A percentile compares a stretch with the other conserved stretches of the same genome.
phyloP scores from a whole-genome alignment of 2,329 filamentous ascomycete species.

The Aspergillus versicolor region DNA sequence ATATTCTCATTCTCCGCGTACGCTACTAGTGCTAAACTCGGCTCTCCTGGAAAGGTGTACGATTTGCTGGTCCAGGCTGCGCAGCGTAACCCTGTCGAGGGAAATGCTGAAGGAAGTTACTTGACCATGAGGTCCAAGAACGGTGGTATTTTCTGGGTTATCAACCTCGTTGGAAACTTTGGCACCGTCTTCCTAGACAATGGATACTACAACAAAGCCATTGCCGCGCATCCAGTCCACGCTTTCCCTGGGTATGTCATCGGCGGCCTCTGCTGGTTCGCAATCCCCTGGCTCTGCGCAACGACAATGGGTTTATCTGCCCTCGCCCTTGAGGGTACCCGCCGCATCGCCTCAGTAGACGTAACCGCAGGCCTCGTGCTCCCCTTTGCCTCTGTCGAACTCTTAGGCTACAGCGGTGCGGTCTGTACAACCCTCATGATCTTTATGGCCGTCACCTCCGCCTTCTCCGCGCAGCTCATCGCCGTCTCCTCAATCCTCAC shows the following conservation, averaged over 20 bases:
- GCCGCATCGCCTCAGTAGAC: slow-evolving; percentile 70
- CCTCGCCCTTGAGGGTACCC: slow-evolving; percentile 73
- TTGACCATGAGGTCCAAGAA: slow-evolving; percentile 80
- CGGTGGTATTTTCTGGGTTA: slow-evolving; percentile 86
- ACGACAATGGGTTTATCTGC: slow-evolving; percentile 85
- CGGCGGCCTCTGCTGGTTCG: slow-evolving; percentile 86
- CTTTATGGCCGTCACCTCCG: slow-evolving; percentile 87
- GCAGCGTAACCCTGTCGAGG: slow-evolving; percentile 68
- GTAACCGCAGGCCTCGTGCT: slow-evolving; percentile 81
- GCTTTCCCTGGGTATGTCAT: slow-evolving; percentile 86
- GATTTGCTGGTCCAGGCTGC: slow-evolving; percentile 72
- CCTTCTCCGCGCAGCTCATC: slow-evolving; percentile 79
- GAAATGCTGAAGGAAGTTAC: slow-evolving; percentile 79
- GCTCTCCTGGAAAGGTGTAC: slow-evolving; percentile 74
- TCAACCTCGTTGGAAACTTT: slow-evolving; percentile 69
- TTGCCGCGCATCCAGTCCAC: slow-evolving; percentile 80
- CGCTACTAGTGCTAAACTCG: slow-evolving; percentile 68
- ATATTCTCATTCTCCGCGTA: slow-evolving; percentile 82
- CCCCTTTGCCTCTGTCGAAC: slow-evolving; percentile 78
- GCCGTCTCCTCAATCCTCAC: slow-evolving; percentile 86
- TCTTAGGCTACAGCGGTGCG: slow-evolving; percentile 80
- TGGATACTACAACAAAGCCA: slow-evolving; percentile 89
- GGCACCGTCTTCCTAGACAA: slow-evolving; percentile 81
- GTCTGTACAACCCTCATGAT: slow-evolving; percentile 75
- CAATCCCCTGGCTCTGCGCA: slow-evolving; percentile 85